Evolutionary conservation across 2,329 filamentous ascomycete species (phyloP).

Genomic region (Colletotrichum graminicola): DNA sequence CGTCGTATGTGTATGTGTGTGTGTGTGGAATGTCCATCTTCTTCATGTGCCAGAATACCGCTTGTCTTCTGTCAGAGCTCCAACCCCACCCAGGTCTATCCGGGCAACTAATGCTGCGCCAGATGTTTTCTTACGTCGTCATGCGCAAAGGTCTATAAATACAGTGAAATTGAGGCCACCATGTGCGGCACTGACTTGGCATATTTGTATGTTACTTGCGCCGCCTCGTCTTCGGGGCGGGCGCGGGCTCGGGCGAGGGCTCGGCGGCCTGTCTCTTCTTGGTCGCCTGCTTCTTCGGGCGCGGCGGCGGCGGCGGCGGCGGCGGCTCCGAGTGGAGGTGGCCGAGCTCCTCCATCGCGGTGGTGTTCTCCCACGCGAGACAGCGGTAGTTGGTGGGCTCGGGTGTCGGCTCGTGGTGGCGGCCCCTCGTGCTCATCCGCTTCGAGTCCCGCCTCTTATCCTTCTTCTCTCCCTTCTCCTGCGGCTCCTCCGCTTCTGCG

Average conservation of each 20-base stretch:
- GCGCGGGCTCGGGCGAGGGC: slow-evolving; percentile 42
- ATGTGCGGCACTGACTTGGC: neutral
- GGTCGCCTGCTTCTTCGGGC: slow-evolving; percentile 61
- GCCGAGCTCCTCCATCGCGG: slow-evolving; percentile 67
- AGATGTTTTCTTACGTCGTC: slow-evolving; percentile 8
- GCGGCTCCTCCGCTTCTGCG: slow-evolving; percentile 52
- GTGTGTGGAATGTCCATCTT: neutral
- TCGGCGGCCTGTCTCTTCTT: slow-evolving; percentile 62
- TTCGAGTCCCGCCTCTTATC: slow-evolving; percentile 47
- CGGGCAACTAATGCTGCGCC: slow-evolving; percentile 2
- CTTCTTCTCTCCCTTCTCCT: slow-evolving; percentile 53
- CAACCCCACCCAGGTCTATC: slow-evolving; percentile 18
- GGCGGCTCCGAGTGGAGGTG: slow-evolving; percentile 69
- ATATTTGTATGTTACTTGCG: slow-evolving; percentile 34
- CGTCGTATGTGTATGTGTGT: neutral
- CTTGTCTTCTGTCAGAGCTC: slow-evolving; percentile 8
- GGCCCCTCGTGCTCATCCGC: slow-evolving; percentile 60
- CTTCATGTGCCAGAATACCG: slow-evolving; percentile 4
- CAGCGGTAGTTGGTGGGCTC: slow-evolving; percentile 63
- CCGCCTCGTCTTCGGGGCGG: slow-evolving; percentile 45
- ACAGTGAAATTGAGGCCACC: slow-evolving; percentile 14
- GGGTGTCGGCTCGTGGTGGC: slow-evolving; percentile 60
- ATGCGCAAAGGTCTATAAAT: slow-evolving; percentile 25
- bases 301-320: slow-evolving; percentile 63
- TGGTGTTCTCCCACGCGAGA: slow-evolving; percentile 67